These are phyloP conservation scores for Sporisorium exsertum DNA, from an alignment of 1,284 basidiomycete genomes.

Conservation along the genomic window DNA sequence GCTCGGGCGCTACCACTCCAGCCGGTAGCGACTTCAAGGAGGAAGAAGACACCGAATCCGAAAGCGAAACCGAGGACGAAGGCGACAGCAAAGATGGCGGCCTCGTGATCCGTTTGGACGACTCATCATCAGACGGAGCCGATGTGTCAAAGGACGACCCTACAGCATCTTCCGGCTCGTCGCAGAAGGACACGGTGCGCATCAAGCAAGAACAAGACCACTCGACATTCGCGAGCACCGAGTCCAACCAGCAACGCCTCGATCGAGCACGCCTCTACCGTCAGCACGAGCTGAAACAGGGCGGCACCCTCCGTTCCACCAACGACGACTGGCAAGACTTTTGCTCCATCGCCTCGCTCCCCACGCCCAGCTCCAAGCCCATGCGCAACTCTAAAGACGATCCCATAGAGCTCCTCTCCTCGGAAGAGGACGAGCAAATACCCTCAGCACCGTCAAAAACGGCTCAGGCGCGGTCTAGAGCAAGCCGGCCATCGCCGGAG, in stretches of 20 bases:
- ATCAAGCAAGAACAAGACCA: constrained; percentile 26
- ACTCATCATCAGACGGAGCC: constrained; percentile 23
- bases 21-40: constrained; percentile 9
- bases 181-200: neutral
- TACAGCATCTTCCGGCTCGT: neutral
- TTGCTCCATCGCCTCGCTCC: constrained; percentile 20
- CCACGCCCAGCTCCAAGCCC: constrained; percentile 2
- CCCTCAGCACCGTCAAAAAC: neutral
- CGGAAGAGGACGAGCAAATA: constrained; percentile 28
- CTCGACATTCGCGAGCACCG: constrained; percentile 38
- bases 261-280: constrained; percentile 41
- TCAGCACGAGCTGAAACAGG: constrained; percentile 41
- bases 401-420: constrained; percentile 32
- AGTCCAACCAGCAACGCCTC: constrained; percentile 32
- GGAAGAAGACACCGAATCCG: constrained; percentile 15
- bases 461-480: neutral
- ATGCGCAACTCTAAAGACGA: constrained; percentile 8
- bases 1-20: constrained; percentile 1
- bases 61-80: constrained; percentile 37
- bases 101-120: constrained; percentile 28
- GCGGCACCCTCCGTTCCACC: constrained; percentile 29
- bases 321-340: constrained; percentile 46
- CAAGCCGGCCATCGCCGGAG: neutral
- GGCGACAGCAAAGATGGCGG: constrained; percentile 21
- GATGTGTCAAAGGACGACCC: neutral